Conservation (phyloP, 2,329 filamentous ascomycete genomes). For the Colletotrichum paranaense region DNA sequence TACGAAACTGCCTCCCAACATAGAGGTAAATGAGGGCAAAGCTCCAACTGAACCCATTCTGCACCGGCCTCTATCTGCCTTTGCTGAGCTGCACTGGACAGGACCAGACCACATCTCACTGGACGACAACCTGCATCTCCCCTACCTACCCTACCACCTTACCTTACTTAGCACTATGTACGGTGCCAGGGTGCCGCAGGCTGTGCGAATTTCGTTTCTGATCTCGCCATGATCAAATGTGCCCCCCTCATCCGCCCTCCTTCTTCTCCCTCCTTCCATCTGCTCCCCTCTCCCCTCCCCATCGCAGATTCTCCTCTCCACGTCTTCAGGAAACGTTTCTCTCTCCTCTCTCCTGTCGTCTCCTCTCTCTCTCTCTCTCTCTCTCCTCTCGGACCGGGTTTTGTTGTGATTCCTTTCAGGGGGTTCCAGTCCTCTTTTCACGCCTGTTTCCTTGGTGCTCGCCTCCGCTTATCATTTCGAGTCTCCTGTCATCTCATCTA, state of each 20-base stretch:
- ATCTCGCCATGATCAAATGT: conserved; percentile 37
- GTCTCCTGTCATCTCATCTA: conserved; percentile 23
- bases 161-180: background rate
- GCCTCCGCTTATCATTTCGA: conserved; percentile 34
- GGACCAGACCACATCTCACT: background rate
- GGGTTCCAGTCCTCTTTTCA: conserved; percentile 37
- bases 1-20: no score
- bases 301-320: conserved; percentile 29
- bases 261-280: conserved; percentile 40
- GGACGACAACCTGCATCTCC: background rate
- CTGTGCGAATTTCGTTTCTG: conserved; percentile 5
- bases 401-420: conserved; percentile 36
- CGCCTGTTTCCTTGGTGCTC: conserved; percentile 37
- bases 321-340: conserved; percentile 5
- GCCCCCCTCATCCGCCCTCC: conserved; percentile 36
- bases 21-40: background rate
- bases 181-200: background rate
- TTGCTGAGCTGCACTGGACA: background rate
- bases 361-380: conserved; percentile 2
- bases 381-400: conserved; percentile 31
- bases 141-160: background rate
- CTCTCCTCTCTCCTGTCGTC: conserved; percentile 1
- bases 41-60: background rate
- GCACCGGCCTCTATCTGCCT: background rate
- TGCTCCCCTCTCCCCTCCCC: conserved; percentile 35